A percentile compares a stretch with the other conserved stretches of the same genome.
Evolutionary conservation across 495 filamentous ascomycete genomes (phyloP).

Genomic region (Letharia lupina): DNA sequence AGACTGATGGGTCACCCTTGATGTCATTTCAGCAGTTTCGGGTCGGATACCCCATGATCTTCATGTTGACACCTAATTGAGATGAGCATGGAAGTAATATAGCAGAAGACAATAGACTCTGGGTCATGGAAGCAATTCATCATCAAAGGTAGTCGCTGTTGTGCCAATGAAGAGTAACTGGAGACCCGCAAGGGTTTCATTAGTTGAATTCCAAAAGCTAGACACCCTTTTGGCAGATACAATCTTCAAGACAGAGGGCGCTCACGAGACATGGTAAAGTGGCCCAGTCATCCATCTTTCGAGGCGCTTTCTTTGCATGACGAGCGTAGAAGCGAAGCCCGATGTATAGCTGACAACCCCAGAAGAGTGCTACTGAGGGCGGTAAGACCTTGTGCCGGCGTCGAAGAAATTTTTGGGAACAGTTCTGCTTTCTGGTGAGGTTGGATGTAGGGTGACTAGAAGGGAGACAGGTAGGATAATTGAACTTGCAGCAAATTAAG

Average conservation of each 20-base stretch:
- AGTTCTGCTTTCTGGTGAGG: too few species aligned
- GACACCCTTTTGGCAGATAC: neutral
- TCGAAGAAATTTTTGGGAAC: neutral
- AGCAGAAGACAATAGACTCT: neutral
- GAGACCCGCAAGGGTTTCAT: neutral
- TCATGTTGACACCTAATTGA: conserved; percentile 1
- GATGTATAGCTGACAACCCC: neutral
- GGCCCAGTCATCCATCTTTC: neutral
- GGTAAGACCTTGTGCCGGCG: conserved; percentile 3
- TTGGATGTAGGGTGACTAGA: too few species aligned
- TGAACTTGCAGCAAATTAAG: too few species aligned
- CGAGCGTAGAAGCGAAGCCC: conserved; percentile 2
- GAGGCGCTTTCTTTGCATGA: neutral
- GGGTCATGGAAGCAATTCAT: neutral
- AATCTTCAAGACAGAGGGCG: too few species aligned
- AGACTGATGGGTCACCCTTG: neutral
- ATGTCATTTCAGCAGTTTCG: conserved; percentile 4
- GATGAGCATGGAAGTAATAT: neutral
- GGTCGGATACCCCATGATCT: conserved; percentile 1
- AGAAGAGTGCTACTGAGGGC: conserved; percentile 5
- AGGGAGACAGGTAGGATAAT: too few species aligned
- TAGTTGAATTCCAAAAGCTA: neutral
- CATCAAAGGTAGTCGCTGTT: conserved; percentile 1
- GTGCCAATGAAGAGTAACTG: conserved; percentile 7
- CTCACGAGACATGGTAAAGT: conserved; percentile 1